Conservation (phyloP, 2,329 filamentous ascomycete genomes). For the Neonectria sp. region DNA sequence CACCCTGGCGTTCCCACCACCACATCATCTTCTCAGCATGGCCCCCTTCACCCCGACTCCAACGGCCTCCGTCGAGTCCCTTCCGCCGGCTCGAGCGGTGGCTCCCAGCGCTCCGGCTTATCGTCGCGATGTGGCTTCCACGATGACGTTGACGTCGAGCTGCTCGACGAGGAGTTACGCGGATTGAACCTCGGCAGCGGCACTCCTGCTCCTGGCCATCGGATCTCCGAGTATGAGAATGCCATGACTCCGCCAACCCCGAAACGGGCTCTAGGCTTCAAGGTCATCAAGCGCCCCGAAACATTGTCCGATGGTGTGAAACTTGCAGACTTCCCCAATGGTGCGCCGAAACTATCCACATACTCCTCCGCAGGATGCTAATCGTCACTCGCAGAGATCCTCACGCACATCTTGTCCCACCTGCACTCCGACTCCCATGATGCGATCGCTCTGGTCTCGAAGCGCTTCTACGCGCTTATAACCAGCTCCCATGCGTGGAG, state of each 20-base stretch:
- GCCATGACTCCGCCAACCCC: constrained; percentile 65
- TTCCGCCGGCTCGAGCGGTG: constrained; percentile 52
- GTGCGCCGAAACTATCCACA: constrained; percentile 63
- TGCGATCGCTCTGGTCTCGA: constrained; percentile 87
- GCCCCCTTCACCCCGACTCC: constrained; percentile 63
- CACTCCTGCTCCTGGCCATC: constrained; percentile 62
- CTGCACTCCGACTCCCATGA: constrained; percentile 88
- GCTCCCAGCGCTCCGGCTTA: constrained; percentile 55
- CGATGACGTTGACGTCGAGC: constrained; percentile 57
- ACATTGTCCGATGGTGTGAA: constrained; percentile 57
- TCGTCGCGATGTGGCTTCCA: constrained; percentile 46
- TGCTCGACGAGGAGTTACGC: constrained; percentile 66
- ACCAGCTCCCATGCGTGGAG: constrained; percentile 95
- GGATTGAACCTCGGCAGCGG: constrained; percentile 63
- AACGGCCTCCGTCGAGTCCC: constrained; percentile 54
- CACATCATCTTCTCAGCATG: constrained; percentile 67
- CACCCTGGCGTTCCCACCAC: constrained; percentile 55
- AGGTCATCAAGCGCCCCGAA: constrained; percentile 66
- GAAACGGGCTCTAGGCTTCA: constrained; percentile 68
- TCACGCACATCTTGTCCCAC: constrained; percentile 93
- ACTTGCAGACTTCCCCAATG: constrained; percentile 81
- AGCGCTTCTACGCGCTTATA: constrained; percentile 87
- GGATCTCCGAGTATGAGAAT: constrained; percentile 74
- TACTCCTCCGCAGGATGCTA: constrained; percentile 20
- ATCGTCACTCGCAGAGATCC: constrained; percentile 75